Conservation (phyloP, 352 stramenopile species). For the Phytophthora brassicae region DNA sequence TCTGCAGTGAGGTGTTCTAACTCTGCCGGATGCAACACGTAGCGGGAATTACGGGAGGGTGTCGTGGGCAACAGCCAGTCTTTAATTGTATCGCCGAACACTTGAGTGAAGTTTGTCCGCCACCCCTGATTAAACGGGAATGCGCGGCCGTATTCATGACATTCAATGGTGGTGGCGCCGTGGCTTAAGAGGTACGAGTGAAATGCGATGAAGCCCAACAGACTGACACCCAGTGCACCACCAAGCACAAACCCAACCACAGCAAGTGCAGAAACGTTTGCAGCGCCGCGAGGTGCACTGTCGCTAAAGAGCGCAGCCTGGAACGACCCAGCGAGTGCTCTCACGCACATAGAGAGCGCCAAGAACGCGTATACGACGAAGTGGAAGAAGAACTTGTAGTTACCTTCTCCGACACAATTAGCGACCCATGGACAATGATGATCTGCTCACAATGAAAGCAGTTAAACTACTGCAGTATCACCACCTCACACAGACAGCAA, state of each 20-base stretch:
- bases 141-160: constrained; percentile 63
- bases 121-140: constrained; percentile 74
- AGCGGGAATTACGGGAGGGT: constrained; percentile 10
- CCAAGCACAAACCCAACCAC: constrained; percentile 79
- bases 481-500: not conserved
- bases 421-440: constrained; percentile 98
- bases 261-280: constrained; percentile 42
- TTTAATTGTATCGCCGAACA: constrained; percentile 57
- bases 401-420: constrained; percentile 80
- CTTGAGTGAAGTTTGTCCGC: constrained; percentile 47
- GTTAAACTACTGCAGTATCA: not conserved
- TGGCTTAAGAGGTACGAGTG: constrained; percentile 70
- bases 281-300: constrained; percentile 11
- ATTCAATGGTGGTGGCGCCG: constrained; percentile 81
- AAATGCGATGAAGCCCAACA: constrained; percentile 72
- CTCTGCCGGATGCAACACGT: constrained; percentile 46
- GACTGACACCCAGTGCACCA: constrained; percentile 62
- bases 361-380: constrained; percentile 83
- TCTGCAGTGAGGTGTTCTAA: constrained; percentile 51
- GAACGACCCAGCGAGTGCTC: constrained; percentile 59
- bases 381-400: constrained; percentile 90
- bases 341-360: constrained; percentile 57
- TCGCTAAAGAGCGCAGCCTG: constrained; percentile 31
- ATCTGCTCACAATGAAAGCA: constrained; percentile 61
- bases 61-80: constrained; percentile 64